Evolutionary conservation across 2,329 filamentous ascomycete genomes (phyloP).

Genomic region (Talaromyces verruculosus): DNA sequence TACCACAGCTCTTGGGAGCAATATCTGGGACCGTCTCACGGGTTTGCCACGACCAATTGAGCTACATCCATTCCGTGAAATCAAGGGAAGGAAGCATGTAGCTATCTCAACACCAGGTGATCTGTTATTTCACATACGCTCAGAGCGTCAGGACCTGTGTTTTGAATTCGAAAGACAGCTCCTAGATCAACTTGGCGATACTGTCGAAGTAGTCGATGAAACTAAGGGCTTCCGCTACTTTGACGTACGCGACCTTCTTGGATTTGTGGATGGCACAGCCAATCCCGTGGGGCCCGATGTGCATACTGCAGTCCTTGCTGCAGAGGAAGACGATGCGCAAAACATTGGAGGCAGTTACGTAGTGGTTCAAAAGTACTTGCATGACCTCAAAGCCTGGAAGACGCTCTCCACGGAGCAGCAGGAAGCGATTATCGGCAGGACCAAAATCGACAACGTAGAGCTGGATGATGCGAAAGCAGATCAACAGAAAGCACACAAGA

Average conservation of each 20-base stretch:
- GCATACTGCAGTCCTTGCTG: constrained; percentile 46
- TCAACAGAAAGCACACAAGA: constrained; percentile 55
- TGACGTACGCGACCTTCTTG: constrained; percentile 58
- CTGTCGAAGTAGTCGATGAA: constrained; percentile 53
- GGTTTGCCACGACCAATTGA: constrained; percentile 50
- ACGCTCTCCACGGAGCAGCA: constrained; percentile 52
- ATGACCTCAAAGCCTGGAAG: constrained; percentile 53
- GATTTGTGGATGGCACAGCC: constrained; percentile 62
- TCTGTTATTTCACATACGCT: constrained; percentile 59
- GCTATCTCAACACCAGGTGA: constrained; percentile 59
- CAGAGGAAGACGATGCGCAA: constrained; percentile 25
- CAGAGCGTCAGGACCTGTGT: constrained; percentile 57
- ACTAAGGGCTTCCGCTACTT: constrained; percentile 62
- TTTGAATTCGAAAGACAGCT: constrained; percentile 61
- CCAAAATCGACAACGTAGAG: constrained; percentile 59
- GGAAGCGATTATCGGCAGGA: constrained; percentile 58
- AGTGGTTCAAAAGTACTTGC: constrained; percentile 61
- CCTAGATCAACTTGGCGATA: constrained; percentile 49
- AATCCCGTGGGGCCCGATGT: constrained; percentile 55
- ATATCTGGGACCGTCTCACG: constrained; percentile 53
- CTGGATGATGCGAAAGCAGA: constrained; percentile 52
- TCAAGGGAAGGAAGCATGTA: constrained; percentile 52
- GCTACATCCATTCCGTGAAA: constrained; percentile 51
- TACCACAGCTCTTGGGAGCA: constrained; percentile 56
- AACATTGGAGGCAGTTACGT: constrained; percentile 55